Percentiles rank a stretch among this genome's conserved stretches.
Evolutionary conservation across 495 filamentous ascomycete genomes (phyloP).

Genomic region (Parachaetomium inaequale): DNA sequence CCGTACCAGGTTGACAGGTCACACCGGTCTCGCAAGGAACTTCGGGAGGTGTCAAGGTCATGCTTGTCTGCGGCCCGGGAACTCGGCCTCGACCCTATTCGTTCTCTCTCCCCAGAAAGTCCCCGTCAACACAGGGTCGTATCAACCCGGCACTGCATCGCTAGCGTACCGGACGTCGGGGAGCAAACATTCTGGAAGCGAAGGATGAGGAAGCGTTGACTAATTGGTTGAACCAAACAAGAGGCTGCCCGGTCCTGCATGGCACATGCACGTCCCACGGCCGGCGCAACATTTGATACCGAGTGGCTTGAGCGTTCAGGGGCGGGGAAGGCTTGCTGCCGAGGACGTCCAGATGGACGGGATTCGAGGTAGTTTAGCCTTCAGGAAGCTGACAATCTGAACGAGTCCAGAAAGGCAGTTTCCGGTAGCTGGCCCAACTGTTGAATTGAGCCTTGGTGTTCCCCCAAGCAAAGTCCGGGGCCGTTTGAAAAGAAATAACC

Average conservation of each 20-base stretch:
- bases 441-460: too few species aligned
- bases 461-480: too few species aligned
- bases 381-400: background rate
- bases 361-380: background rate
- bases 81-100: background rate
- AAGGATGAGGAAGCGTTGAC: background rate
- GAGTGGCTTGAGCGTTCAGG: background rate
- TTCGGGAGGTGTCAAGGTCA: background rate
- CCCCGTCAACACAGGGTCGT: background rate
- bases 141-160: background rate
- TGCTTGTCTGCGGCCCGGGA: background rate
- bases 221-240: background rate
- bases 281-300: background rate
- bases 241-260: background rate
- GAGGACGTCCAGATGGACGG: too few species aligned
- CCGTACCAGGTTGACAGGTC: background rate
- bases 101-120: background rate
- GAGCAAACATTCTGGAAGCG: background rate
- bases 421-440: too few species aligned
- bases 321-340: background rate
- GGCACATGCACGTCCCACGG: background rate
- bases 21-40: background rate
- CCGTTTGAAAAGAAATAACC: too few species aligned
- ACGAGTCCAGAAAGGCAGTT: background rate
- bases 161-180: background rate